Base-by-base conservation (phyloP, 257 asterid genomes). In the Coffea eugenioides region DNA sequence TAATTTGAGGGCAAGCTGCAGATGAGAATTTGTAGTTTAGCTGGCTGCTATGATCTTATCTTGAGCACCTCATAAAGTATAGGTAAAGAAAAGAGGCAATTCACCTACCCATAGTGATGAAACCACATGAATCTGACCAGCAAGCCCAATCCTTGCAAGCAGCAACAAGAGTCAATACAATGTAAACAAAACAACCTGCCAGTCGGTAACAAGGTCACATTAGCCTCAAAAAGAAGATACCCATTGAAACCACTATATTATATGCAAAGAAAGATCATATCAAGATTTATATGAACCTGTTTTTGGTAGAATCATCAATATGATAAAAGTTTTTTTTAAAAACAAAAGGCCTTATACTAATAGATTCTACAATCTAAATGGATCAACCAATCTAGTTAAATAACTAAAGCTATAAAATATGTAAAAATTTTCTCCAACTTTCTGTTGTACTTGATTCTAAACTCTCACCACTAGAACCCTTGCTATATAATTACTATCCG, bases 81-180 rank as follows among this genome's bases (percentile, higher is more conserved):
- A 75, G 65, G 69, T 64, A 43, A 46, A 76, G 73, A 20, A 39
- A 49, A 36, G 12, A 18, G 56, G 78, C 69, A 56, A 84, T 74
- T 74, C 85, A 76, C 93, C 52, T 89, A 95, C 99, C 98, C 98
- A 95, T 92, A 86, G 83, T 83, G 74, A 91, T 72, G 88, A 95
- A 95, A 79, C 99, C 99, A 86, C 97, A 93, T 54, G 91, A 91
- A 83, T 88, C 84, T 49, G 93, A 91, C 98, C 98, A 95, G 87
- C 91, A 91, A 85, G 70, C 80, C 98, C 99, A 95, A 78, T 88
- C 91, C 90, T 93, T 90, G 78, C 98, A 93, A 79, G 97, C 97
- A 75, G 99, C 98, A 85, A 92, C 88, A 72, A 90, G 90, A 78
- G 87, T 87, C 81, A 91, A 86, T 79, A 90, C 81, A 84, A 93